A percentile compares a stretch with the other conserved stretches of the same genome.
Evolutionary conservation across 163 green algal species (phyloP).

Genomic region (Prototheca wickerhamii): DNA sequence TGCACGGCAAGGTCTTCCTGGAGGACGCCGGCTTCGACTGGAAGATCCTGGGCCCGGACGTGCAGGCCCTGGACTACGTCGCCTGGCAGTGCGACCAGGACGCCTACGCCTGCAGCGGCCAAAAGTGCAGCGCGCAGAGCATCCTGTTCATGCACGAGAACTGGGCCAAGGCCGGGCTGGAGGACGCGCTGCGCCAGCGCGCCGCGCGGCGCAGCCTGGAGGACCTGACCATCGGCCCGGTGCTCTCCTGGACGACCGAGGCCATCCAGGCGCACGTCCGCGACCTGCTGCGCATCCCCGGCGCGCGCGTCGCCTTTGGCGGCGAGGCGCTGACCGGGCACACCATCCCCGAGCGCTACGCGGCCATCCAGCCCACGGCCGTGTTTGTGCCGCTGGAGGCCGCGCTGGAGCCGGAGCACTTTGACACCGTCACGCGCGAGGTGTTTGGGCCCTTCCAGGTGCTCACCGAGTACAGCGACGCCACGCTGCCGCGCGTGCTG

Average conservation of each 20-base stretch:
- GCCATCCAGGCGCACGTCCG: constrained; percentile 73
- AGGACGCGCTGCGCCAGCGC: constrained; percentile 44
- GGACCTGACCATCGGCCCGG: constrained; percentile 85
- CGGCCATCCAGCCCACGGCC: constrained; percentile 89
- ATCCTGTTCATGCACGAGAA: constrained; percentile 95
- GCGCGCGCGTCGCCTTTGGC: constrained; percentile 78
- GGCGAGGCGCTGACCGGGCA: constrained; percentile 74
- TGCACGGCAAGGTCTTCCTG: constrained; percentile 73
- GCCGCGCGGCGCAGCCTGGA: constrained; percentile 58
- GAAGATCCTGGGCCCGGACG: constrained; percentile 96
- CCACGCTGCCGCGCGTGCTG: constrained; percentile 69
- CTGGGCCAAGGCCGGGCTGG: constrained; percentile 49
- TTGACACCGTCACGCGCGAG: constrained; percentile 80
- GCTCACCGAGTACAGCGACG: constrained; percentile 74
- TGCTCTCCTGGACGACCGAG: constrained; percentile 82
- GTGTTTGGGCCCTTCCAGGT: constrained; percentile 97
- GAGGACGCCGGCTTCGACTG: constrained; percentile 99
- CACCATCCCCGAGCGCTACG: constrained; percentile 80
- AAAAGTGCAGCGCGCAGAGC: constrained; percentile 96
- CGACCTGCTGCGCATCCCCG: constrained; percentile 75
- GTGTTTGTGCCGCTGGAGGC: constrained; percentile 87
- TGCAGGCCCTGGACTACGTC: constrained; percentile 69
- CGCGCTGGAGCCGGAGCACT: constrained; percentile 57
- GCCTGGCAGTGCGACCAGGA: constrained; percentile 94
- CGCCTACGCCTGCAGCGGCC: constrained; percentile 89